Evolutionary conservation across 148 eudicot genomes (phyloP).

Genomic region (Polygonum maritimum): DNA sequence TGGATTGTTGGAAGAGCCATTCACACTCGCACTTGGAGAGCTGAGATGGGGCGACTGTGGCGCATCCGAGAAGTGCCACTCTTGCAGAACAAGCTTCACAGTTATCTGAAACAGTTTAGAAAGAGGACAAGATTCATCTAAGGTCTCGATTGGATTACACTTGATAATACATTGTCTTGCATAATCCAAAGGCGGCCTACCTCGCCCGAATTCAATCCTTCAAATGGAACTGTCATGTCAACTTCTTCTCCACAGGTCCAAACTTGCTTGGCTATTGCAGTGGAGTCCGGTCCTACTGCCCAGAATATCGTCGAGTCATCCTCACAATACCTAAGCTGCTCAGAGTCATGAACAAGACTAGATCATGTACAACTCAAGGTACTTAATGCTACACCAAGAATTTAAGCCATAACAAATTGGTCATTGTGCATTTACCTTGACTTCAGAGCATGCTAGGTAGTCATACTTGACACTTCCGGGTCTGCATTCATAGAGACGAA

Average conservation of each 20-base stretch:
- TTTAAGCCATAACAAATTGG: neutral
- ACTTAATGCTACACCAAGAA: neutral
- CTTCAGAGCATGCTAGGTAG: slow-evolving; percentile 71
- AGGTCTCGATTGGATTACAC: too few relatives aligned
- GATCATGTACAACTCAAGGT: neutral
- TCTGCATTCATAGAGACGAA: slow-evolving; percentile 65
- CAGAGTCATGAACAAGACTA: neutral
- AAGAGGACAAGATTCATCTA: neutral
- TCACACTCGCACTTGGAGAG: slow-evolving; percentile 33
- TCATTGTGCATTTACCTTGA: slow-evolving; percentile 23
- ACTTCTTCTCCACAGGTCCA: slow-evolving; percentile 68
- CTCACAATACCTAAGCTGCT: slow-evolving; percentile 47
- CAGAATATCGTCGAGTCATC: slow-evolving; percentile 90
- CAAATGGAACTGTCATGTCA: slow-evolving; percentile 82
- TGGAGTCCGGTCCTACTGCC: slow-evolving; percentile 73
- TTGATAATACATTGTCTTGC: too few relatives aligned
- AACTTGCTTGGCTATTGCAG: slow-evolving; percentile 58
- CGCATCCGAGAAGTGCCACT: slow-evolving; percentile 92
- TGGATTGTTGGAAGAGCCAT: slow-evolving; percentile 37
- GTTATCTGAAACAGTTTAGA: neutral
- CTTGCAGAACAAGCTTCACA: slow-evolving; percentile 30
- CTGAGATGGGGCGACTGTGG: slow-evolving; percentile 41
- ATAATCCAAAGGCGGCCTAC: slow-evolving; percentile 22
- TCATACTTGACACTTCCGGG: slow-evolving; percentile 72
- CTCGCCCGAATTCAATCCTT: slow-evolving; percentile 56